Evolutionary conservation across 495 filamentous ascomycete genomes (phyloP).

Genomic region (Xylaria castorea): DNA sequence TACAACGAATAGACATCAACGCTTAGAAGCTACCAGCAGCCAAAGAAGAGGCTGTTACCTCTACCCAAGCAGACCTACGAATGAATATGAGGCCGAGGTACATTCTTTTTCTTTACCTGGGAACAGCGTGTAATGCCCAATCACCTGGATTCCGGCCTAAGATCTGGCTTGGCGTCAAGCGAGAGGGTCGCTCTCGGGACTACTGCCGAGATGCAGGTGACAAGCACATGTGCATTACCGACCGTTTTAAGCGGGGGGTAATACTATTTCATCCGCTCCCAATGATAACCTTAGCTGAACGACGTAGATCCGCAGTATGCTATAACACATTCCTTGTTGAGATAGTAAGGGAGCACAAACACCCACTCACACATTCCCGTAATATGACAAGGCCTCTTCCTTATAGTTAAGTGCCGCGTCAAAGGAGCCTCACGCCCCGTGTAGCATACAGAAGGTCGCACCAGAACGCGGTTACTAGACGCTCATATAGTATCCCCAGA

Average conservation of each 20-base stretch:
- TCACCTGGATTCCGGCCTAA: not conserved
- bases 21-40: not conserved
- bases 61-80: not conserved
- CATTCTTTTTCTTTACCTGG: not conserved
- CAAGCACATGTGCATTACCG: conserved; percentile 24
- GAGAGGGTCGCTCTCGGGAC: conserved; percentile 15
- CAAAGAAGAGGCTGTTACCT: not conserved
- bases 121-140: conserved; percentile 12
- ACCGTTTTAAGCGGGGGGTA: conserved; percentile 24
- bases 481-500: conserved; percentile 20
- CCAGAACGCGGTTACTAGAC: conserved; percentile 10
- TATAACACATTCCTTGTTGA: conserved; percentile 4
- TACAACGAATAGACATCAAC: not conserved
- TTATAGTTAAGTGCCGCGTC: conserved; percentile 15
- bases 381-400: not conserved
- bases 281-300: not conserved
- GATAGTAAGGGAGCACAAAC: not conserved
- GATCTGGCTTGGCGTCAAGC: conserved; percentile 8
- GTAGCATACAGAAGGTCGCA: conserved; percentile 8
- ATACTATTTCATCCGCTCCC: conserved; percentile 16
- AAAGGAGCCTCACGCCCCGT: conserved; percentile 2
- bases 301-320: not conserved
- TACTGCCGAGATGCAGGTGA: conserved; percentile 25
- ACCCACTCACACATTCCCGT: not conserved
- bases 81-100: not conserved